Percentiles rank a stretch among this genome's conserved stretches.
phyloP scores from a whole-genome alignment of 441 rosid species.

The Pelargonium fulgidum region DNA sequence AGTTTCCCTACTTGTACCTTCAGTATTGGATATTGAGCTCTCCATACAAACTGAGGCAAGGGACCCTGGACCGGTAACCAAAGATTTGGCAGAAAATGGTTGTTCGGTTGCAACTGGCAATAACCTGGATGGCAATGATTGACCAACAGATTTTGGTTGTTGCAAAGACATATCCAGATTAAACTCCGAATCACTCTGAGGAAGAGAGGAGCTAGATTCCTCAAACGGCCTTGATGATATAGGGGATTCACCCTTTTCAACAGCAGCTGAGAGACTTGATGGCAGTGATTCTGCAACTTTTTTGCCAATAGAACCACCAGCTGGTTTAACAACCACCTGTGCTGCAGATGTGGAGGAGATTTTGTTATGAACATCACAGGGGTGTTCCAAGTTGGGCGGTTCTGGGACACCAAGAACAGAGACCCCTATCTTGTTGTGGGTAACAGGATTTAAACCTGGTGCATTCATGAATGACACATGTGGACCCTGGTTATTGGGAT shows the following conservation, averaged over 20 bases:
- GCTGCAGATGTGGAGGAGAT: conserved; percentile 33
- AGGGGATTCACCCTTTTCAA: conserved; percentile 42
- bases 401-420: neutral
- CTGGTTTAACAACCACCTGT: conserved; percentile 51
- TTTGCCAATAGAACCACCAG: conserved; percentile 32
- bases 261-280: conserved; percentile 24
- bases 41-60: conserved; percentile 24
- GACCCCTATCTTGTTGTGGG: neutral
- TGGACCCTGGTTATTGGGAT: conserved; percentile 46
- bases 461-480: conserved; percentile 35
- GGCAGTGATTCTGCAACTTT: conserved; percentile 22
- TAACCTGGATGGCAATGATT: conserved; percentile 30
- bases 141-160: conserved; percentile 35
- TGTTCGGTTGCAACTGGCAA: conserved; percentile 32
- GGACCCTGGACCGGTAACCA: conserved; percentile 15
- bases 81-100: conserved; percentile 23
- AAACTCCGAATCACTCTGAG: conserved; percentile 35
- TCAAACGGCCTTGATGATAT: conserved; percentile 31
- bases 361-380: conserved; percentile 34
- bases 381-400: conserved; percentile 27
- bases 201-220: conserved; percentile 31
- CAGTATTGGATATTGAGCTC: conserved; percentile 28
- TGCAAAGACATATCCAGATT: conserved; percentile 34
- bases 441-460: conserved; percentile 2
- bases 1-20: conserved; percentile 34